Evolutionary conservation across 352 stramenopile genomes (phyloP), one percentile per base, ranked within the genome.

Genomic region (Globisporangium iwayamae): DNA sequence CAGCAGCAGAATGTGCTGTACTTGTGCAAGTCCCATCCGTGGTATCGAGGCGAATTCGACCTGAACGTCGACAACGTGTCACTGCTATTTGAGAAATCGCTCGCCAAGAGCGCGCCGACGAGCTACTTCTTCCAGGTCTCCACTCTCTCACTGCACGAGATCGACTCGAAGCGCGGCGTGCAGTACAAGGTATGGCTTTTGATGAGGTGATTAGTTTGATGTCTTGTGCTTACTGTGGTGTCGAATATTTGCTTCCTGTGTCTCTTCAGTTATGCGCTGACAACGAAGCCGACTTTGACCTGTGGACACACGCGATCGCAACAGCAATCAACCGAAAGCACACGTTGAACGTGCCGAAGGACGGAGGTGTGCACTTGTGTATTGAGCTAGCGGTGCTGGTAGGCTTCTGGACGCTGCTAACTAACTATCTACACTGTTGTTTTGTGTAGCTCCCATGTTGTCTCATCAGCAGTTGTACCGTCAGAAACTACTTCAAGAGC

Each of bases 121-220:
- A 78, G 75, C n/a, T 93, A 81, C 62, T 93, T 93, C 56, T 94
- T 94, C 51, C 86, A 94, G 65, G 84, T 92, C 0, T 93, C 86
- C 16, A 93, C 81, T 25, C 63, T 92, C 0, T 81, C 79, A 16
- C 67, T 94, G 18, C 78, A 87, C 14, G 81, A 93, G 34, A 89
- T 91, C 38, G 86, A 93, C 30, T 90, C 82, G 8, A 93, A 93
- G 51, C 81, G 83, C n/a, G 84, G 86, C 0, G 70, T 90, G 3
- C 82, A 94, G 66, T 93, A 90, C 73, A 94, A 94, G 77, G 82
- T 91, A 74, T 22, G 63, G 60, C 1, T 5, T 20, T 25, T 39
- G 34, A 50, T 52, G 28, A 53, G n/a, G 16, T 4, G 11, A n/a
- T 25, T 38, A 18, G 56, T 46, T 8, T 46, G 6, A 38, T 14